Base-by-base conservation (phyloP, 345 rosid genomes). In the Rhizophora mangle region DNA sequence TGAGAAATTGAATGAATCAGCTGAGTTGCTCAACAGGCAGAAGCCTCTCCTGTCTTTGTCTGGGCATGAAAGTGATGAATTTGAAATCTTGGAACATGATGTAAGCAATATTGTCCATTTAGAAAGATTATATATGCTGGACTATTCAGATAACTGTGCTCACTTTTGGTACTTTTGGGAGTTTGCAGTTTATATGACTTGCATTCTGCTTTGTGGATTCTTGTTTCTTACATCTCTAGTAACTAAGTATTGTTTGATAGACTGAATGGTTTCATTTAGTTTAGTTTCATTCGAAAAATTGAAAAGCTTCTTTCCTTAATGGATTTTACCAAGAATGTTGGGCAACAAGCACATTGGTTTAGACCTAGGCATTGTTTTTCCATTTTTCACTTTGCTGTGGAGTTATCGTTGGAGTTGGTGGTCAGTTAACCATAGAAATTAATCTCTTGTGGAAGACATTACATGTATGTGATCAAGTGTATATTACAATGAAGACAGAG, bases 21-120 rank as follows among this genome's bases (percentile, higher is more conserved):
- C 68, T 60, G 78, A 78, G 53, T 65, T 76, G 32, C 55, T 82
- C 68, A 78, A 74, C 55, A 53, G 76, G 62, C 85, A 65, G 65
- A 88, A 78, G 56, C 77, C 81, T 69, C 74, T 61, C 52, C 77
- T 79, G 69, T 83, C 84, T 73, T 68, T 68, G 71, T 82, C 87
- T 64, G 82, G 76, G 52, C 84, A 92, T 73, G 96, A 90, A 64
- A 79, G 89, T 60, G 91, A 85, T 32, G 99, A 82, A 72, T 89
- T 93, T 27, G 96, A 90, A 81, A 78, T 84, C 68, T 77, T 85
- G 76, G 96, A 90, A 78, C 94, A 87, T 72, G 99, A 95, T 84
- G 99, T 95, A 70, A 89, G 98, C 84, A 54, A 66, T 65, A 37
- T 75, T 61, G 13, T 64, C 16, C 24, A 8, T 36, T 27, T 8